Evolutionary conservation across 208 protist genomes (phyloP), one percentile per base, ranked within the genome.

Genomic region (Leishmania mexicana): DNA sequence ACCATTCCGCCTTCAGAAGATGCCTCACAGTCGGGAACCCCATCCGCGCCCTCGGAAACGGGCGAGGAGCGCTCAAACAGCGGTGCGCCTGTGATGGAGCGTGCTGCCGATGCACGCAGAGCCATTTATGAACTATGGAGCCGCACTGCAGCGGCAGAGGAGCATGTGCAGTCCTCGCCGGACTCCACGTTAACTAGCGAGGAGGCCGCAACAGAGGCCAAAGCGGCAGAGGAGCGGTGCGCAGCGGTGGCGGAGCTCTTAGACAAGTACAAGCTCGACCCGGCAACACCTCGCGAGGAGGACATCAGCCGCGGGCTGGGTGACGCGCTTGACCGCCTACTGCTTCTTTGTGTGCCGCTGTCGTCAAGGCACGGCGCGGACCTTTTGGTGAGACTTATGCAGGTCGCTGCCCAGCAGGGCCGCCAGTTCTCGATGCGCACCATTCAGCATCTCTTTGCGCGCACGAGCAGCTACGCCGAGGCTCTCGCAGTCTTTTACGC

Each of bases 361-460:
- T 65, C 77, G 28, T 47, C 79, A n/a, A 76, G 78, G 31, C 82
- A 86, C 49, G 79, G 82, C 19, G 90, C 93, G 5, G 87, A 83
- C 42, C 77, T 84, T 47, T 81, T 98, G 19, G 91, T 96, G 83
- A 70, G 70, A 47, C 82, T 96, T 71, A 89, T 97, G 74, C 78
- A 90, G 35, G 78, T 90, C 54, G 87, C 91, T 19, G 90, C 82
- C 7, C 88, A 92, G 0, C 90, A 91, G 51, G 92, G 92, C 40
- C 89, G 92, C 11, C 83, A 93, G 81, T 81, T 97, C n/a, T 90
- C 88, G 15, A 87, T 96, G 67, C 92, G 92, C 17, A 96, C 94
- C 19, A 90, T 98, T 75, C 95, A 98, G 85, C 94, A 98, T 78
- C 79, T 97, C 31, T 98, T 98, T 79, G 87, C 95, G 5, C 91